phyloP scores from a whole-genome alignment of 2,329 filamentous ascomycete genomes.

The Tolypocladium pustulatum region DNA sequence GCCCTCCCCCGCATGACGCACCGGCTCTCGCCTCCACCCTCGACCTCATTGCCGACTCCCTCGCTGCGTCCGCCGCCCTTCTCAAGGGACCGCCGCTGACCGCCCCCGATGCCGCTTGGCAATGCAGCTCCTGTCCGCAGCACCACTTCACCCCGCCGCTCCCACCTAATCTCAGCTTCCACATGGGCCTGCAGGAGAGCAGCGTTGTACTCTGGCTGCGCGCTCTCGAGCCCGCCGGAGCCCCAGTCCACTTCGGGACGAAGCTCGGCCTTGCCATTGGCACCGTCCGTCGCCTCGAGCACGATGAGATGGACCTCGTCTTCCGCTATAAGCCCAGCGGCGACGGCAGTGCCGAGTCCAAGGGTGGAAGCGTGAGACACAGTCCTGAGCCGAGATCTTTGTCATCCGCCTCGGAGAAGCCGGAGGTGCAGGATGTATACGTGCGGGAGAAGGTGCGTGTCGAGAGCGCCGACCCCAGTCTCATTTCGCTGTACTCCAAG shows the following conservation, averaged over 20 bases:
- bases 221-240: slow-evolving; percentile 56
- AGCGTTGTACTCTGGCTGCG: slow-evolving; percentile 60
- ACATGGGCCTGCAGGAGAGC: slow-evolving; percentile 60
- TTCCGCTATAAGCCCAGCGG: slow-evolving; percentile 50
- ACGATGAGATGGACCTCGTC: slow-evolving; percentile 70
- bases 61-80: slow-evolving; percentile 39
- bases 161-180: slow-evolving; percentile 60
- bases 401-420: slow-evolving; percentile 8
- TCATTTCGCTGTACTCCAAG: slow-evolving; percentile 78
- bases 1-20: slow-evolving; percentile 45
- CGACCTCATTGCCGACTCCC: slow-evolving; percentile 41
- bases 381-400: slow-evolving; percentile 12
- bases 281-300: slow-evolving; percentile 51
- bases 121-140: slow-evolving; percentile 29
- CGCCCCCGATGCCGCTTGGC: slow-evolving; percentile 31
- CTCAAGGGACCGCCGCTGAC: slow-evolving; percentile 42
- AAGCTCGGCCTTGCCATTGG: slow-evolving; percentile 63
- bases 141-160: slow-evolving; percentile 31
- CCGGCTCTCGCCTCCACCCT: slow-evolving; percentile 46
- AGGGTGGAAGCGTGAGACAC: slow-evolving; percentile 12
- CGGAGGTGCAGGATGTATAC: slow-evolving; percentile 50
- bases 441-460: slow-evolving; percentile 85
- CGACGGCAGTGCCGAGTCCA: slow-evolving; percentile 14
- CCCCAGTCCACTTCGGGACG: slow-evolving; percentile 49
- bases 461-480: slow-evolving; percentile 77